Evolutionary conservation across 768 basidiomycete species (phyloP), one percentile per base, ranked within the genome.

Genomic region (Phylloporus sp.): DNA sequence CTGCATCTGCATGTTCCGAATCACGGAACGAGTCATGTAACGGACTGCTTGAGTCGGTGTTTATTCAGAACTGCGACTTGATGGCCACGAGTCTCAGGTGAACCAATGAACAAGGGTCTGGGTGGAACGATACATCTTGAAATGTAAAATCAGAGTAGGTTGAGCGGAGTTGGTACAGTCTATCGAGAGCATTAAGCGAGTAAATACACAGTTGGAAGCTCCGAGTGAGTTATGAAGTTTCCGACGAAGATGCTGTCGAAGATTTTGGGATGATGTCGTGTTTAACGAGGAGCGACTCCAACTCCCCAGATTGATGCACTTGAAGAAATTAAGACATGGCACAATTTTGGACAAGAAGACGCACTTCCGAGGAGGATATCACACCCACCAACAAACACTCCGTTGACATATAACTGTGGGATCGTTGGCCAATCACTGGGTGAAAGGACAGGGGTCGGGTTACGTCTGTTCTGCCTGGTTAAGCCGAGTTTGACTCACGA

Each of bases 241-340:
- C 20, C 27, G 43, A 31, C 3, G 28, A 10, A 26, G 31, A 6
- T 23, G 8, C 27, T n/a, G 28, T 28, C 11, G 48, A 16, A 18
- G 65, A 64, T 52, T 84, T 80, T 0, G 85, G 80, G 53, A 93
- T 81, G 52, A 95, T 70, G 9, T 80, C 75, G 53, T 84, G 78
- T 65, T 88, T 82, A 58, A 80, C 80, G 20, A 97, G 74, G 6
- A 97, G 76, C 23, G 80, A 78, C 64, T 95, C 92, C 8, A 99
- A 78, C 71, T 97, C 94, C 49, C 95, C 95, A 7, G 84, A 88
- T 73, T 95, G 92, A 68, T 97, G 95, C 95, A 99, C 93, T 95
- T 58, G 2, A 26, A 5, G 36, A n/a, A 20, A 13, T 24, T 58
- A 0, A 62, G 45, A n/a, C 13, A 20, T n/a, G n/a, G 11, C 36